Evolutionary conservation across 2,329 filamentous ascomycete species (phyloP).

Genomic region (Colletotrichum orchidophilum): DNA sequence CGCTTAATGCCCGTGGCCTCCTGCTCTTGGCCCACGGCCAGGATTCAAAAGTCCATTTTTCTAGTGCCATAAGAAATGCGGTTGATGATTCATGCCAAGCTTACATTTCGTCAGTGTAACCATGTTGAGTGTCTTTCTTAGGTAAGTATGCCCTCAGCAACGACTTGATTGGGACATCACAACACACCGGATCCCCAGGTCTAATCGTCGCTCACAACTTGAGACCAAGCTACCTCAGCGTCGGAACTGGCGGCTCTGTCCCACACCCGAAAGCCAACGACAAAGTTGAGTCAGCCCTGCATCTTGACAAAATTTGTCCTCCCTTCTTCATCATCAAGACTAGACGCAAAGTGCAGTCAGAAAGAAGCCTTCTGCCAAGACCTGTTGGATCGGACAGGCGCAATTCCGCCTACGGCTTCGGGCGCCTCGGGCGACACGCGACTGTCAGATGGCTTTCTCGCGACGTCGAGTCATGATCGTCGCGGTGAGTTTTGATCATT

Average conservation of each 20-base stretch:
- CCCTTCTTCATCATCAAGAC: background rate
- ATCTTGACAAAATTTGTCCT: background rate
- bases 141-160: background rate
- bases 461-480: background rate
- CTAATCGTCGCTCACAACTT: too few species aligned
- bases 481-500: background rate
- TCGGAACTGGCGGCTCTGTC: constrained; percentile 7
- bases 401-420: background rate
- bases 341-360: background rate
- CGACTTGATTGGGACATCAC: background rate
- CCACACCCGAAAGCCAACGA: background rate
- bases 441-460: background rate
- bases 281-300: background rate
- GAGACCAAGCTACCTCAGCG: background rate
- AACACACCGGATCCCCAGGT: background rate
- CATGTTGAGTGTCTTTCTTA: background rate
- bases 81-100: constrained; percentile 20
- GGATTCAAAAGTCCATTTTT: background rate
- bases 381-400: background rate
- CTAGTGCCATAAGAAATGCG: background rate
- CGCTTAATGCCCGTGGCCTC: background rate
- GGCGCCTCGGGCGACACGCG: background rate
- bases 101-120: background rate
- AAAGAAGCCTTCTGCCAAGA: background rate
- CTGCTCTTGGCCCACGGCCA: background rate